phyloP scores from a whole-genome alignment of 75 land plant genomes.

The Picea glauca region DNA sequence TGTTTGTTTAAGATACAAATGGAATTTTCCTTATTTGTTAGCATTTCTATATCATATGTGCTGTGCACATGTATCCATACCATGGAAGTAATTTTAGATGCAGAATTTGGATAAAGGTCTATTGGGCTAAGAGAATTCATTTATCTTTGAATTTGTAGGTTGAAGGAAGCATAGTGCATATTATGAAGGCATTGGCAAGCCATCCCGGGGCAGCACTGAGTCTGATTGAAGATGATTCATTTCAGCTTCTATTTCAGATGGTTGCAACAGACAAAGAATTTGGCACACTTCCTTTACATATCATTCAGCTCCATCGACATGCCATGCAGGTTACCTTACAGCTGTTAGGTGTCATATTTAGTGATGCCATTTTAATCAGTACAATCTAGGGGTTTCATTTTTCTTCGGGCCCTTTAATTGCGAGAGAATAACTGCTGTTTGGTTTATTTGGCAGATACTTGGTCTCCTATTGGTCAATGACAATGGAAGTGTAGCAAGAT shows the following conservation, averaged over 20 bases:
- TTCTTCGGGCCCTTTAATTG: background rate
- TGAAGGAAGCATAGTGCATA: conserved; percentile 91
- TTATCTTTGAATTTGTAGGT: conserved; percentile 38
- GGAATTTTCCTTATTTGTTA: too few relatives aligned
- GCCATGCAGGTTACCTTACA: conserved; percentile 74
- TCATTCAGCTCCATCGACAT: conserved; percentile 94
- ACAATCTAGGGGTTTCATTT: background rate
- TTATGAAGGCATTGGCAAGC: conserved; percentile 92
- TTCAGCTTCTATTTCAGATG: conserved; percentile 84
- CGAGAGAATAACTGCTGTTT: conserved; percentile 1
- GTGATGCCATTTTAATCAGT: background rate
- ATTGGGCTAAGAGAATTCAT: background rate
- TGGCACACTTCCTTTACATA: conserved; percentile 65
- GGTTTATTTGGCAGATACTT: conserved; percentile 66
- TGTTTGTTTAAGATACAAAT: too few relatives aligned
- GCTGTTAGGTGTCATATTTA: background rate
- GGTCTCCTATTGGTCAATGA: conserved; percentile 89
- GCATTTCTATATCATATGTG: too few relatives aligned
- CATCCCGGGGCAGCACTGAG: conserved; percentile 91
- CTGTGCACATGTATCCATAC: background rate
- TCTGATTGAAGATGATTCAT: conserved; percentile 88
- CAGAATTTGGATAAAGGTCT: background rate
- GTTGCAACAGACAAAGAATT: conserved; percentile 65
- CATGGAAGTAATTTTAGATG: background rate
- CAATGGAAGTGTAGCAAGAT: conserved; percentile 88